Base-by-base conservation (phyloP, 1,139 yeast genomes). In the Sugiyamaella novakii region DNA sequence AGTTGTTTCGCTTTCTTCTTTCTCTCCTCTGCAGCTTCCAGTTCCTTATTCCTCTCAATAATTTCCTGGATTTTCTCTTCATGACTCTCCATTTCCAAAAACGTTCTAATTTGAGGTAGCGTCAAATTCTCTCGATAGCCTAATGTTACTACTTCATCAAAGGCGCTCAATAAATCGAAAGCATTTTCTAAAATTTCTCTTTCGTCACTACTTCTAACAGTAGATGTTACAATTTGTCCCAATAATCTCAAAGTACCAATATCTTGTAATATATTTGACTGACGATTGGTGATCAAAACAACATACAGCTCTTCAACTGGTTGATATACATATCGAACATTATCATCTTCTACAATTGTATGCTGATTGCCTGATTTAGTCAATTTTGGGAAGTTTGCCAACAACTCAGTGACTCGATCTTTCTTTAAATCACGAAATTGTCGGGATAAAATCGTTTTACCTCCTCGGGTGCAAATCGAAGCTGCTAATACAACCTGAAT, bases 41-140 rank as follows among this genome's bases (percentile, higher is more conserved):
- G 76, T 72, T 92, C 98, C 72, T 92, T 94, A 72, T 92, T 92
- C 67, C 95, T 83, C 70, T 92, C 98, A 62, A 94, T 92, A 65
- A 92, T 91, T 68, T 94, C 98, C 74, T 92, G 98, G 63, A 94
- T 91, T 75, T 88, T 91, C 71, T 94, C 99, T 71, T 94, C 98
- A 65, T 92, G 98, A 34, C 96, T 86, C 70, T 94, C 98, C 98
- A 94, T 92, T 66, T 89, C 94, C 71, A 94, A 76, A 71, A 87
- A 92, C 12, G 95, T 87, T 67, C 81, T 83, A 56, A 94, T 88
- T 73, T 92, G 98, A 50, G 83, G 71, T 58, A 86, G 68, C 0
- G 94, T 81, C 59, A 92, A 74, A 68, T 88, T 87, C 68, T 94
- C 99, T 61, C 88, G 83, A 73, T 84, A 89, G 12, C 98, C 99